A percentile compares a stretch with the other conserved stretches of the same genome.
Evolutionary conservation across 345 rosid genomes (phyloP).

Genomic region (Bretschneidera sinensis): DNA sequence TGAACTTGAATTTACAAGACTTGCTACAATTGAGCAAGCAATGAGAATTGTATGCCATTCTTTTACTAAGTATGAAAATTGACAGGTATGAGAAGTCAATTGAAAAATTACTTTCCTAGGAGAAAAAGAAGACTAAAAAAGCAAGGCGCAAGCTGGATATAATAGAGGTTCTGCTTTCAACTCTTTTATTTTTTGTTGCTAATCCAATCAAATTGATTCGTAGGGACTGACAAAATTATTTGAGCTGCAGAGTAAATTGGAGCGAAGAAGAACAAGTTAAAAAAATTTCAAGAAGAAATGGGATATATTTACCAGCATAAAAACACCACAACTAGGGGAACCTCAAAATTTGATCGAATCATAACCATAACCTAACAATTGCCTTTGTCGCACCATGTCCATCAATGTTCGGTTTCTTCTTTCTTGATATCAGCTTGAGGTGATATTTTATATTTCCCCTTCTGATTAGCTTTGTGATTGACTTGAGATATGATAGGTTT

Average conservation of each 20-base stretch:
- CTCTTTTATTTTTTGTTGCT: neutral
- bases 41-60: neutral
- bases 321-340: no score
- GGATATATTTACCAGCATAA: slow-evolving; percentile 35
- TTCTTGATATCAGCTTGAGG: no score
- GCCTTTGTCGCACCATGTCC: no score
- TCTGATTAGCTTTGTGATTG: no score
- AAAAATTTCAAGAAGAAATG: slow-evolving; percentile 34
- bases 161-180: slow-evolving; percentile 50
- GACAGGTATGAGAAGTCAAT: slow-evolving; percentile 51
- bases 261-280: slow-evolving; percentile 32
- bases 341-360: no score
- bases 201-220: slow-evolving; percentile 3
- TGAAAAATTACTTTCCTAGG: slow-evolving; percentile 51
- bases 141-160: slow-evolving; percentile 42
- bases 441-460: no score
- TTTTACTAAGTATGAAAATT: slow-evolving; percentile 10
- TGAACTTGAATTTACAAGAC: neutral
- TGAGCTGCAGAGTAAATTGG: slow-evolving; percentile 37
- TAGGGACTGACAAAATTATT: slow-evolving; percentile 17
- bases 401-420: no score
- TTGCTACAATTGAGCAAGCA: neutral
- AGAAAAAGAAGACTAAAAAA: slow-evolving; percentile 46
- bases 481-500: no score
- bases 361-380: no score